These are phyloP conservation scores for Paecilomyces fulvus DNA, from an alignment of 2,329 filamentous ascomycete species.

Conservation along the genomic window DNA sequence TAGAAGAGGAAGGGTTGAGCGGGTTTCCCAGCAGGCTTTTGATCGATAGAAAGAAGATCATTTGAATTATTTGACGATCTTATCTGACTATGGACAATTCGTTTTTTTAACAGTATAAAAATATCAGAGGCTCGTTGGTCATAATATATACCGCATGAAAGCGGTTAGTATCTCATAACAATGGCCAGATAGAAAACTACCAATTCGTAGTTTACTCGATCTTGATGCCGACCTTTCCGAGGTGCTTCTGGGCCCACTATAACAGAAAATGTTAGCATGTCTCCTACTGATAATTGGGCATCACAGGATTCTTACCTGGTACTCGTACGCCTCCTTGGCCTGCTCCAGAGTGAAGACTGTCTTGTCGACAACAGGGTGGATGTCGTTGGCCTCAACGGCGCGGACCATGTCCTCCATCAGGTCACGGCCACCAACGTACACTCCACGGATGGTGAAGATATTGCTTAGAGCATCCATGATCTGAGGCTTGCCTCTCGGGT, in stretches of 20 bases:
- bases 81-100: too few relatives aligned
- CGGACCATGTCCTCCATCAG: constrained; percentile 53
- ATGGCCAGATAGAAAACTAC: not conserved
- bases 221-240: constrained; percentile 48
- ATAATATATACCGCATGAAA: not conserved
- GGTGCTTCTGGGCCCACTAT: constrained; percentile 44
- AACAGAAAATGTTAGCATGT: constrained; percentile 11
- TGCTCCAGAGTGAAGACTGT: constrained; percentile 48
- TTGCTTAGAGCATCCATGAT: constrained; percentile 44
- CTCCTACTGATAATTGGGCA: constrained; percentile 7
- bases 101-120: too few relatives aligned
- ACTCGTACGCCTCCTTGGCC: constrained; percentile 46
- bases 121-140: not conserved
- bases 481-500: constrained; percentile 40
- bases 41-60: too few relatives aligned
- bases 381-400: constrained; percentile 50
- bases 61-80: too few relatives aligned
- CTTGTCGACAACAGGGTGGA: constrained; percentile 52
- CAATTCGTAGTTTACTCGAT: constrained; percentile 19
- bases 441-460: constrained; percentile 49
- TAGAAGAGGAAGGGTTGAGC: too few relatives aligned
- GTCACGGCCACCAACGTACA: constrained; percentile 48
- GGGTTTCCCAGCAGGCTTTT: too few relatives aligned
- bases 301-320: constrained; percentile 33
- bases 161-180: not conserved